Base-by-base conservation (phyloP, 331 rosid genomes). In the Dryas integrifolia region DNA sequence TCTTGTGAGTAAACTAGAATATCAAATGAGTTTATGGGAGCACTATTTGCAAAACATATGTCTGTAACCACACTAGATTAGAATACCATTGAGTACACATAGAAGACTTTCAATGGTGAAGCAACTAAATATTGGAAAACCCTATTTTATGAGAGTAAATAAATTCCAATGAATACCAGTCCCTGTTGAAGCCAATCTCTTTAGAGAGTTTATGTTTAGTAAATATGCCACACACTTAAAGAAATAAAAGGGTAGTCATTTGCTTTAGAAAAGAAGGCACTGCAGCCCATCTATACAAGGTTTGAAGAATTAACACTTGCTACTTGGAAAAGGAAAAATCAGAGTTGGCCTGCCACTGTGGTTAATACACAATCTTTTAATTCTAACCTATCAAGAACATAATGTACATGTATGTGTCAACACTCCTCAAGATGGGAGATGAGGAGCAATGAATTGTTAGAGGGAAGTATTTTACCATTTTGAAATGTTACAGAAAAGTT, bases 241-340 rank as follows among this genome's bases (percentile, higher is more conserved):
- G 8, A 46, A 71, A 65, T 9, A 56, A 0, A 15, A 15, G 35
- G 9, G 46, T 24, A 44, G 11, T 30, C 75, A 57, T 57, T 30
- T 10, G 10, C 74, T 56, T 50, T n/a, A 8, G 11, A 55, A 30
- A 12, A 76, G 35, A 70, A 76, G 85, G 85, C 89, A 79, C 45
- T 65, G 64, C 73, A 69, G 74, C 85, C 83, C 24, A 24, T 79
- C 84, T 82, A 81, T 84, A 84, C 88, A 86, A 78, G 39, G 67
- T 65, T 70, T 44, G 47, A 77, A 16, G 55, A 53, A 14, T 60
- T 41, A 72, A 61, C 39, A 75, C 61, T 63, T 12, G 62, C 75
- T 55, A 64, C 21, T 6, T 51, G 41, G 59, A 21, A 39, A 58
- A 44, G 67, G 77, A 62, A 57, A 9, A 58, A 48, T 13, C 43